A percentile compares a stretch with the other conserved stretches of the same genome.
These are phyloP conservation scores for Microcyclospora pomicola DNA, from an alignment of 2,329 filamentous ascomycete species.

Conservation along the genomic window DNA sequence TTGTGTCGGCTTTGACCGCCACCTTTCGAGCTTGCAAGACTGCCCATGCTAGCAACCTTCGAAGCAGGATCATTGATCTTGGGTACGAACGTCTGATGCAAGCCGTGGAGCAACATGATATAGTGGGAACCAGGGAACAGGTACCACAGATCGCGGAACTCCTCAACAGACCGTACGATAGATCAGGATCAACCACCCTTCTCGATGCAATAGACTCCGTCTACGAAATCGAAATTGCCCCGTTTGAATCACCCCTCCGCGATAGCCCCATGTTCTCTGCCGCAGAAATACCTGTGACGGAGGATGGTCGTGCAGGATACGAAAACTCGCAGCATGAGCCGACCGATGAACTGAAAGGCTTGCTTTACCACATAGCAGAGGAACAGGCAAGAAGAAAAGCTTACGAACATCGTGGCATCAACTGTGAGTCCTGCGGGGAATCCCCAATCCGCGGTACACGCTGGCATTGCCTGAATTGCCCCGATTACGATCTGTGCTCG, in stretches of 20 bases:
- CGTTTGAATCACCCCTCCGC: not conserved
- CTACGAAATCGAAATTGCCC: not conserved
- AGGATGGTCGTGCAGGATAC: constrained; percentile 9
- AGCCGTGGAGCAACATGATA: too few relatives aligned
- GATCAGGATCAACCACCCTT: not conserved
- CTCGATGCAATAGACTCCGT: not conserved
- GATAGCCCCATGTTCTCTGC: not conserved
- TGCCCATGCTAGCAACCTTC: not conserved
- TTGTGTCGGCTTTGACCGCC: not conserved
- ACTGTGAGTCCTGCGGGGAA: constrained; percentile 78
- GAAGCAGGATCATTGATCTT: too few relatives aligned
- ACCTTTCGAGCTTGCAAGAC: not conserved
- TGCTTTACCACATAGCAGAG: constrained; percentile 85
- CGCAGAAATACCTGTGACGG: constrained; percentile 12
- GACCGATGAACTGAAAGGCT: constrained; percentile 23
- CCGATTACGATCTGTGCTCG: constrained; percentile 91
- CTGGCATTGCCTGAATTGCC: constrained; percentile 90
- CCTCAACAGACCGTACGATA: not conserved
- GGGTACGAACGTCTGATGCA: too few relatives aligned
- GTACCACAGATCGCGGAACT: not conserved
- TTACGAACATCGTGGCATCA: constrained; percentile 83
- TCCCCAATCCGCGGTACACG: constrained; percentile 83
- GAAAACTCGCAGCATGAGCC: constrained; percentile 10
- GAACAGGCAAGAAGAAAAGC: constrained; percentile 79
- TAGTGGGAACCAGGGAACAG: too few relatives aligned